Percentiles rank a stretch among this genome's conserved stretches.
Evolutionary conservation across 2,329 filamentous ascomycete genomes (phyloP).

Genomic region (Alternaria ventricosa): DNA sequence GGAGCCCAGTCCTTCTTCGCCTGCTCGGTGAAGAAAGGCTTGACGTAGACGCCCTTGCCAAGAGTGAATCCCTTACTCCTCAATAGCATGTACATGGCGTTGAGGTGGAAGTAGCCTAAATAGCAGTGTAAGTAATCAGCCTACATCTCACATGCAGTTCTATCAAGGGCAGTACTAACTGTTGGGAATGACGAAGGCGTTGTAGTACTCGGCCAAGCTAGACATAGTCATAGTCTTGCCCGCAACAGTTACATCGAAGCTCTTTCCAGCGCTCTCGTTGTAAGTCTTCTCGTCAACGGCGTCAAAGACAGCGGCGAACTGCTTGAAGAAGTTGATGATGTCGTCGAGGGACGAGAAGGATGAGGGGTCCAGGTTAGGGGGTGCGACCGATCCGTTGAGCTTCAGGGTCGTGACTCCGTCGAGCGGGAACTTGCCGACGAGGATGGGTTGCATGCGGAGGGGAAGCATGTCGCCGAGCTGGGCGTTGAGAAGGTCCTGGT

Average conservation of each 20-base stretch:
- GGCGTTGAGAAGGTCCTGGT: conserved; percentile 25
- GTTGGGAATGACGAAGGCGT: conserved; percentile 27
- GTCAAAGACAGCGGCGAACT: conserved; percentile 15
- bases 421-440: conserved; percentile 22
- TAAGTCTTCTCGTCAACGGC: conserved; percentile 24
- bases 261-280: conserved; percentile 25
- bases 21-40: conserved; percentile 25
- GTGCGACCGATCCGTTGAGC: conserved; percentile 1
- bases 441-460: conserved; percentile 26
- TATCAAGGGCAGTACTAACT: not conserved
- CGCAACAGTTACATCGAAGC: conserved; percentile 15
- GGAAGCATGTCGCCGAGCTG: conserved; percentile 27
- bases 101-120: conserved; percentile 28
- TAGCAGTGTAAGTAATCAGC: not conserved
- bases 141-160: not conserved
- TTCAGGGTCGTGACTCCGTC: conserved; percentile 13
- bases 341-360: conserved; percentile 22
- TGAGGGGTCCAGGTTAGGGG: conserved; percentile 12
- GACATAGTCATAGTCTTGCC: conserved; percentile 20
- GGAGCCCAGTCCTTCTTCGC: conserved; percentile 26
- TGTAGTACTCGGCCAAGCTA: conserved; percentile 19
- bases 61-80: conserved; percentile 26
- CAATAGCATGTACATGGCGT: conserved; percentile 32
- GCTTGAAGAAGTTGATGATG: conserved; percentile 29
- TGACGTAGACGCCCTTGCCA: conserved; percentile 24